Conservation (phyloP, 2,329 filamentous ascomycete genomes). For the Stachybotrys elegans region DNA sequence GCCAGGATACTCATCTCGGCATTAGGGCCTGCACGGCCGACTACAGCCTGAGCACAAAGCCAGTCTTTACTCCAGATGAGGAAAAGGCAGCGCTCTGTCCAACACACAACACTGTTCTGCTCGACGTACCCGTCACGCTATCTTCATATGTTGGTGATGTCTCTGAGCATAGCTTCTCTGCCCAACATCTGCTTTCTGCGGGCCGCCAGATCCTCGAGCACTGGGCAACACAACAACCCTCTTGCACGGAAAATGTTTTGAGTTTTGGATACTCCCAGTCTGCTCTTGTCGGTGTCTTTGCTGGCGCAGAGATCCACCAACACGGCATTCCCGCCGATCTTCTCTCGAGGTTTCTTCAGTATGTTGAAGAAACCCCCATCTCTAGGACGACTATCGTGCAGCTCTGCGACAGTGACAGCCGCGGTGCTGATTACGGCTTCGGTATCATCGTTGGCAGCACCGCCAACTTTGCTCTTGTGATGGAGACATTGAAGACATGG, state of each 20-base stretch:
- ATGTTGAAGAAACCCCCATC: conserved; percentile 7
- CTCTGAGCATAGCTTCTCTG: background rate
- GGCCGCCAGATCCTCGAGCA: conserved; percentile 4
- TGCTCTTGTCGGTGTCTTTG: conserved; percentile 14
- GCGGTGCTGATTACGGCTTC: conserved; percentile 20
- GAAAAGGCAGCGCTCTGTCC: conserved; percentile 3
- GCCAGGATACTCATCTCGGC: background rate
- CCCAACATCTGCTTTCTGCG: conserved; percentile 2
- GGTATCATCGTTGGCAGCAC: conserved; percentile 20
- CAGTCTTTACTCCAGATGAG: background rate
- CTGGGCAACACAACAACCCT: conserved; percentile 7
- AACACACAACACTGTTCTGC: conserved; percentile 4
- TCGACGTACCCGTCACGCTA: conserved; percentile 1
- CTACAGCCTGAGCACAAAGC: background rate
- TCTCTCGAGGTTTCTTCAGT: conserved; percentile 10
- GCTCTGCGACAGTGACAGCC: conserved; percentile 18
- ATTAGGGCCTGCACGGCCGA: background rate
- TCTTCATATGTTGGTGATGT: background rate
- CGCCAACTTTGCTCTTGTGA: conserved; percentile 20
- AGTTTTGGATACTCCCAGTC: conserved; percentile 11
- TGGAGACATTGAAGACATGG: conserved; percentile 18
- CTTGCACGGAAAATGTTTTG: conserved; percentile 10
- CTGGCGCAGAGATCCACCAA: conserved; percentile 15
- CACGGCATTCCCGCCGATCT: conserved; percentile 12
- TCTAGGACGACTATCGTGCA: conserved; percentile 17